Evolutionary conservation across 306 rosid genomes (phyloP).

Genomic region (Hippophae rhamnoides): DNA sequence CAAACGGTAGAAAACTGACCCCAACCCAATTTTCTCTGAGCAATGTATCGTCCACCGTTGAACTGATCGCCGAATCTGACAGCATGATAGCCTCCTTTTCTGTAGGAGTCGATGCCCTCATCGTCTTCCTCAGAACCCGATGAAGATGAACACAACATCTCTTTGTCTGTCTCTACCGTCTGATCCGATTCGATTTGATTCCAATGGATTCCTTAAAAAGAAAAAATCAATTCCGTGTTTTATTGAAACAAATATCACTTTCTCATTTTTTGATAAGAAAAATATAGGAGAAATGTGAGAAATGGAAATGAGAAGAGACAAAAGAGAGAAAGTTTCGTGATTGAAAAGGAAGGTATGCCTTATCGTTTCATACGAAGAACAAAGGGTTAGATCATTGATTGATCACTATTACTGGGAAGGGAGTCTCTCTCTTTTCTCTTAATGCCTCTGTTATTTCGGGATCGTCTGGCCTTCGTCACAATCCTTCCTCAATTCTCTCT

Average conservation of each 20-base stretch:
- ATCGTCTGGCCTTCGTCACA: constrained; percentile 30
- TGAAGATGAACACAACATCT: constrained; percentile 85
- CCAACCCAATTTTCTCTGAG: constrained; percentile 95
- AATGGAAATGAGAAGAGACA: not conserved
- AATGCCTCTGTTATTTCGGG: constrained; percentile 13
- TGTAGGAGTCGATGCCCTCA: constrained; percentile 81
- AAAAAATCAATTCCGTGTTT: not conserved
- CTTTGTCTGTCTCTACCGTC: constrained; percentile 14
- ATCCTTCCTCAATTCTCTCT: not conserved
- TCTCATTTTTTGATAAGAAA: no score
- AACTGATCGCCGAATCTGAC: constrained; percentile 85
- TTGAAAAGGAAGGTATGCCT: no score
- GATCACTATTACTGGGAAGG: not conserved
- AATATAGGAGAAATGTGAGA: not conserved
- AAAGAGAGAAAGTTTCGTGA: not conserved
- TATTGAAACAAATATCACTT: not conserved
- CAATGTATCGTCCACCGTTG: constrained; percentile 76
- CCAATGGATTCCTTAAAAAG: not conserved
- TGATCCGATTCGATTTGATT: constrained; percentile 17
- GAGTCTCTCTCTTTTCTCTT: not conserved
- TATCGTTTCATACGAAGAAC: no score
- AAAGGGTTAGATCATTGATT: no score
- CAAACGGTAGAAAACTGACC: constrained; percentile 97
- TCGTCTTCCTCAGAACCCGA: constrained; percentile 94
- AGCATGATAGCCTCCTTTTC: constrained; percentile 96